Conservation (phyloP, 2,329 filamentous ascomycete genomes). For the Penicillium vulpinum region DNA sequence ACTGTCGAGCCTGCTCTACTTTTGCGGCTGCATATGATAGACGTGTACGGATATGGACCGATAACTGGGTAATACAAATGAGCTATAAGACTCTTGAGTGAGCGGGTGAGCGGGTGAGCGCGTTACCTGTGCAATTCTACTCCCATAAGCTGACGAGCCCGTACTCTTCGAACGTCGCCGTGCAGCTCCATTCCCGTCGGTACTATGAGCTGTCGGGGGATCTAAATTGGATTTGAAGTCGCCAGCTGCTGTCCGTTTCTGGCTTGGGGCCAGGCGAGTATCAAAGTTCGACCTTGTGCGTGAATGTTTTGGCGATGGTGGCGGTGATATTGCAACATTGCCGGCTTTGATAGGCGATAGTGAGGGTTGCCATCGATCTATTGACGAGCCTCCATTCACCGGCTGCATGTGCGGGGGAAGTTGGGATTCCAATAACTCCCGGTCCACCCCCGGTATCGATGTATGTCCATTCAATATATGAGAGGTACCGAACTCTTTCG, state of each 20-base stretch:
- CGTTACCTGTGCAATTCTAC: constrained; percentile 76
- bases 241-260: constrained; percentile 77
- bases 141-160: constrained; percentile 67
- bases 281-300: constrained; percentile 5
- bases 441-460: constrained; percentile 8
- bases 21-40: constrained; percentile 93
- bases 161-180: constrained; percentile 68
- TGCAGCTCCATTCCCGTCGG: constrained; percentile 35
- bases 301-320: constrained; percentile 6
- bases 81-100: constrained; percentile 13
- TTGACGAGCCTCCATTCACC: constrained; percentile 8
- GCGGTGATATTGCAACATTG: constrained; percentile 19
- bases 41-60: constrained; percentile 76
- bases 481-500: constrained; percentile 11
- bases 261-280: constrained; percentile 38
- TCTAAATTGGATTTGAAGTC: constrained; percentile 59
- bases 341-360: constrained; percentile 11
- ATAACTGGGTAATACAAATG: constrained; percentile 56
- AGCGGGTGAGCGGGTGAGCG: neutral
- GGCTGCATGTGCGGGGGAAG: constrained; percentile 6
- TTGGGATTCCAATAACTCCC: constrained; percentile 3
- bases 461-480: constrained; percentile 9
- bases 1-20: constrained; percentile 85
- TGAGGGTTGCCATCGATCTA: constrained; percentile 12
- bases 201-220: constrained; percentile 17